phyloP scores from a whole-genome alignment of 441 rosid genomes.

The Eugenia klotzschiana region DNA sequence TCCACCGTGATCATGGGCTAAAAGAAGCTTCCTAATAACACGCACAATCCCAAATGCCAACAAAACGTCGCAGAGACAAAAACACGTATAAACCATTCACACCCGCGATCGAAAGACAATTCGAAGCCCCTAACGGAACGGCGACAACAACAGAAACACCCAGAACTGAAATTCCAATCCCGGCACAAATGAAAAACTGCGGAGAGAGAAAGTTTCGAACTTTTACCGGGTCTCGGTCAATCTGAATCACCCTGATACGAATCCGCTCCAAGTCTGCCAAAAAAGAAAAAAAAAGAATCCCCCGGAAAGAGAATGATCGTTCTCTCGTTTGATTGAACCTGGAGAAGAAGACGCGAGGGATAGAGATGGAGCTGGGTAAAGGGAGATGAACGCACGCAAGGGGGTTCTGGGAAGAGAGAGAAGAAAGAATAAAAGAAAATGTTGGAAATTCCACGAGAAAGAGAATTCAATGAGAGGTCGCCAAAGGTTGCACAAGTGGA shows the following conservation, averaged over 20 bases:
- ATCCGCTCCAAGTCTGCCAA: neutral
- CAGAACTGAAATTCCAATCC: neutral
- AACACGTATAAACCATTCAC: neutral
- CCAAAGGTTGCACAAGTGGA: neutral
- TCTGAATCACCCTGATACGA: neutral
- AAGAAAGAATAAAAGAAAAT: neutral
- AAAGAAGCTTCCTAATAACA: neutral
- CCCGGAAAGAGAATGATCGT: neutral
- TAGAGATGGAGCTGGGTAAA: neutral
- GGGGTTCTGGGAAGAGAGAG: neutral
- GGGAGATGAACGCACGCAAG: neutral
- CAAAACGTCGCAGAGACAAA: neutral
- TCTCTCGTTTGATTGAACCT: neutral
- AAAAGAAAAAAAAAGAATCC: neutral
- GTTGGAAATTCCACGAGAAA: neutral
- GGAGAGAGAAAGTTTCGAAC: neutral
- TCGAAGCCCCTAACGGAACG: neutral
- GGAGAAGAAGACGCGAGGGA: neutral
- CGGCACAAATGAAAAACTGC: neutral
- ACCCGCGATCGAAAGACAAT: neutral
- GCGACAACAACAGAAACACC: neutral
- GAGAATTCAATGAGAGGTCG: neutral
- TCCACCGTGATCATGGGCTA: neutral
- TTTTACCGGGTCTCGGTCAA: neutral
- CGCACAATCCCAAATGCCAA: neutral